These are phyloP conservation scores for Pseudonitzschia pungens DNA, from an alignment of 108 stramenopile genomes.

Conservation along the genomic window DNA sequence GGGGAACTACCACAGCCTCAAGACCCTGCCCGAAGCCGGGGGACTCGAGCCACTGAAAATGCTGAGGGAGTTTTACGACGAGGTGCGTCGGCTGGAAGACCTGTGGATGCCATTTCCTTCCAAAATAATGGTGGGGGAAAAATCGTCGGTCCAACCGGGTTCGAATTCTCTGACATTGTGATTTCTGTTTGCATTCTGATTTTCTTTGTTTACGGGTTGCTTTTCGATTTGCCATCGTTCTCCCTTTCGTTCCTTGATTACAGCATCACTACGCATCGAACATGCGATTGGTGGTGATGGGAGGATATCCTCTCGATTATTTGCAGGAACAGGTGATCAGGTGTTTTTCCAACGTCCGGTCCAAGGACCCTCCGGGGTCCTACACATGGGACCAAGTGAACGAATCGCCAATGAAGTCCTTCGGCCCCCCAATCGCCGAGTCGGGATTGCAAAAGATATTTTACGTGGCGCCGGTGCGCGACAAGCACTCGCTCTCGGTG, in stretches of 20 bases:
- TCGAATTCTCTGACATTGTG: background rate
- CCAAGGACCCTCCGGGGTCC: slow-evolving; percentile 25
- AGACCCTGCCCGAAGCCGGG: slow-evolving; percentile 51
- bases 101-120: no score
- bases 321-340: slow-evolving; percentile 67
- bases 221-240: background rate
- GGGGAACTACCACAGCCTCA: slow-evolving; percentile 73
- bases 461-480: slow-evolving; percentile 70
- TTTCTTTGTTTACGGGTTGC: no score
- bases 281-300: slow-evolving; percentile 86
- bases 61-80: slow-evolving; percentile 69
- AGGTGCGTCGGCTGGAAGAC: slow-evolving; percentile 17
- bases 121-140: no score
- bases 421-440: slow-evolving; percentile 61
- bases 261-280: slow-evolving; percentile 82
- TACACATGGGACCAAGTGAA: slow-evolving; percentile 33
- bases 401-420: slow-evolving; percentile 24
- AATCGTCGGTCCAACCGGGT: background rate
- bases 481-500: slow-evolving; percentile 63
- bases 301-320: slow-evolving; percentile 80
- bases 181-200: background rate
- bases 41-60: slow-evolving; percentile 67
- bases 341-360: slow-evolving; percentile 62
- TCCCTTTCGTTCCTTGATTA: background rate
- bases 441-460: slow-evolving; percentile 52